Base-by-base conservation (phyloP, 768 basidiomycete species). In the Leccinellum albellum region DNA sequence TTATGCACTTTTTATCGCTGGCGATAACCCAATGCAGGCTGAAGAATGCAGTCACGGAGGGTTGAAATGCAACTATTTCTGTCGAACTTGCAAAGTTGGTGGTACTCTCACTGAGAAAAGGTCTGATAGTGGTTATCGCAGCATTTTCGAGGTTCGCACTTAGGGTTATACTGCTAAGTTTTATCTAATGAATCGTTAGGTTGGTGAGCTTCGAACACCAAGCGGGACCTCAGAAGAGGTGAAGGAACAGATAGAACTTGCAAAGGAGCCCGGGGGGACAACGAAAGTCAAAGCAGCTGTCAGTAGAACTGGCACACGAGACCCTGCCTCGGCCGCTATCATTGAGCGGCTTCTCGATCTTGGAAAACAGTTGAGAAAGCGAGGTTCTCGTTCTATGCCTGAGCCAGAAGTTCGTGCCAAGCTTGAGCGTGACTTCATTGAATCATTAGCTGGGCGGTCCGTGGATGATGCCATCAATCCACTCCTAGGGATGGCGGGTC, bases 1-100 rank as follows among this genome's bases (percentile, higher is more conserved):
- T 0, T 74, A 69, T 29, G 31, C 42, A 0, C 56, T 72, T 0
- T 59, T 73, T 14, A 24, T 67, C 3, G 46, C 61, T 0, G 62
- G 68, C 5, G 69, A 76, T 55, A 76, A 76, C 29, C 75, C 70
- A 0, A 74, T 75, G 75, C 75, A 75, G 23, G 66, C 72, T 0
- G 71, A 76, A 35, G 64, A 67, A 12, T 74, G 68, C 46, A 71
- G 68, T 20, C 73, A 75, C 17, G 64, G 58, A n/a, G 71, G 75
- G 0, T 29, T 73, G 1, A 63, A 50, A 7, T 65, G 68, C 17
- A 76, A 75, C n/a, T 63, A 63, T 42, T 64, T 74, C 29, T 76
- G 74, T 33, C 61, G 60, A 3, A 68, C 59, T 7, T 77, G 74
- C 47, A 59, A 71, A n/a, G 69, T 66, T 5, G 68, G 74, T 1